Evolutionary conservation across 164 flowering plant species (phyloP).

Genomic region (Vitis rotundifolia): DNA sequence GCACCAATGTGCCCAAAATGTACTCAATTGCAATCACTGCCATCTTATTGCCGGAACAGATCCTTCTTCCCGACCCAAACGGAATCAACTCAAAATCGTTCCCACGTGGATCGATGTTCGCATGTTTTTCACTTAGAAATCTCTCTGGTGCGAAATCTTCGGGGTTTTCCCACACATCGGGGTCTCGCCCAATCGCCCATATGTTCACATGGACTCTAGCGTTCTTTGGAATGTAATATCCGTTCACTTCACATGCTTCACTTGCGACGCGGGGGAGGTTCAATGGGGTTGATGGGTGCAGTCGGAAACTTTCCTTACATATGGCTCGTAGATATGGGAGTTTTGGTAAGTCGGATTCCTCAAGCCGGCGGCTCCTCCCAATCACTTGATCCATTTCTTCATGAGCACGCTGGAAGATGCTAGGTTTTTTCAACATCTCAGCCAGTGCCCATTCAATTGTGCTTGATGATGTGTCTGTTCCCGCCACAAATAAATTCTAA

Average conservation of each 20-base stretch:
- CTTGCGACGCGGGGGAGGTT: conserved; percentile 29
- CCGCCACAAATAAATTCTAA: conserved; percentile 31
- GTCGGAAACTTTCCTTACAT: conserved; percentile 30
- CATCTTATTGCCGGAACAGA: conserved; percentile 33
- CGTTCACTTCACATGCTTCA: conserved; percentile 24
- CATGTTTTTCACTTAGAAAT: conserved; percentile 13
- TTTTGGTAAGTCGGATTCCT: conserved; percentile 29
- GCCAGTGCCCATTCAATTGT: conserved; percentile 35
- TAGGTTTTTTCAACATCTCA: conserved; percentile 31
- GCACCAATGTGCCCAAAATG: conserved; percentile 29
- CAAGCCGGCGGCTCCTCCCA: conserved; percentile 25
- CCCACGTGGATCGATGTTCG: conserved; percentile 28
- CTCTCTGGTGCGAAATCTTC: conserved; percentile 25
- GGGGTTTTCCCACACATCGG: conserved; percentile 32
- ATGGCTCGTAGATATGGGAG: conserved; percentile 36
- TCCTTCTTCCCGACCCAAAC: conserved; percentile 39
- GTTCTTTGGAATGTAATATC: conserved; percentile 26
- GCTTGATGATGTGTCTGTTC: conserved; percentile 37
- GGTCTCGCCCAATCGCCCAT: conserved; percentile 39
- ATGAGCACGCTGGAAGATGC: conserved; percentile 20
- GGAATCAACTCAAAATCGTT: conserved; percentile 36
- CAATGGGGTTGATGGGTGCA: conserved; percentile 35
- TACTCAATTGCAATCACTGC: conserved; percentile 30
- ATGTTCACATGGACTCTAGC: conserved; percentile 28
- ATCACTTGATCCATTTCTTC: conserved; percentile 37